These are phyloP conservation scores for Novymonas esmeraldas DNA, from an alignment of 208 protist genomes.

Conservation along the genomic window DNA sequence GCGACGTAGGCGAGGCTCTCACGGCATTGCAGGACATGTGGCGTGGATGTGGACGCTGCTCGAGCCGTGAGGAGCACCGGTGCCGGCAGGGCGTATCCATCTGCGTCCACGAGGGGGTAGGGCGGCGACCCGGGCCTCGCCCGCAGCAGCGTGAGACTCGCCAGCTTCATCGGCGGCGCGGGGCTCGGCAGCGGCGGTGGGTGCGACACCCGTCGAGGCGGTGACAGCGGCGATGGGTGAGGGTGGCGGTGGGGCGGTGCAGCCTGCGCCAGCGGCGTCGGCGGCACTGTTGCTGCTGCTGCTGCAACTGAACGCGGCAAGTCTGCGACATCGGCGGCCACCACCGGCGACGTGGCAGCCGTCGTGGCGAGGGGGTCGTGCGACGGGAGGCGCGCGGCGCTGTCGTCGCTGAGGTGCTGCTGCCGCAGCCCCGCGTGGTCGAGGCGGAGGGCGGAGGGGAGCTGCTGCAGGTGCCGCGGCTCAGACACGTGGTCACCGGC, in stretches of 20 bases:
- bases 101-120: conserved; percentile 41
- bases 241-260: not conserved
- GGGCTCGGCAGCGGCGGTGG: not conserved
- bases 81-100: conserved; percentile 33
- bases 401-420: no score
- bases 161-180: not conserved
- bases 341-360: not conserved
- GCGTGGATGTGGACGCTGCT: conserved; percentile 20
- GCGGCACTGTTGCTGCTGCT: not conserved
- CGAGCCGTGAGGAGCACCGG: conserved; percentile 22
- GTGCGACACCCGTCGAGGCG: not conserved
- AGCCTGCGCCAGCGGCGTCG: not conserved
- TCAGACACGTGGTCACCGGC: no score
- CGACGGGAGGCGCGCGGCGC: no score
- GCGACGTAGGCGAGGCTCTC: not conserved
- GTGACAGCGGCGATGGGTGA: not conserved
- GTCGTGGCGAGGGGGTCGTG: no score
- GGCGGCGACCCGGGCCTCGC: not conserved
- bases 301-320: not conserved
- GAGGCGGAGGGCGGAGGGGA: no score
- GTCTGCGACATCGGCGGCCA: not conserved
- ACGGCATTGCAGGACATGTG: conserved; percentile 9
- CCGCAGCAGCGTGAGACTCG: no score
- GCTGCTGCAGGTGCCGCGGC: no score
- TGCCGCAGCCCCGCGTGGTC: no score